Conservation (phyloP, 2,329 filamentous ascomycete species). For the Nemania diffusa region DNA sequence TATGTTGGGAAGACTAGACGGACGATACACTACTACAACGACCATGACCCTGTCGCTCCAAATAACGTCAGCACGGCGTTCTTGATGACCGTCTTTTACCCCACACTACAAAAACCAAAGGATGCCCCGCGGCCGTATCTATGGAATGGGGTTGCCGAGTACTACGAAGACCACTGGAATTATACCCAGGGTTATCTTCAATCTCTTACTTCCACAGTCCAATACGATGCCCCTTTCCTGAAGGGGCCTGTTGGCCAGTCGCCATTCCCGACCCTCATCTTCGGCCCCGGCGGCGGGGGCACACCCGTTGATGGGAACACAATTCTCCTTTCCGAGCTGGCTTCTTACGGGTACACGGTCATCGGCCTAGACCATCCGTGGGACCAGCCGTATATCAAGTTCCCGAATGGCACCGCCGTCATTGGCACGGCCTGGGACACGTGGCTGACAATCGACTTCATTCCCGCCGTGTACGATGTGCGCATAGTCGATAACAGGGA, state of each 20-base stretch:
- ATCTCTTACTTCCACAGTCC: slow-evolving; percentile 16
- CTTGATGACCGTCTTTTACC: slow-evolving; percentile 31
- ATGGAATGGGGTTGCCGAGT: slow-evolving; percentile 8
- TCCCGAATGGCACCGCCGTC: slow-evolving; percentile 45
- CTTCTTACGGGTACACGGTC: slow-evolving; percentile 43
- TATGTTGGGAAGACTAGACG: slow-evolving; percentile 24
- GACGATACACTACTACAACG: slow-evolving; percentile 16
- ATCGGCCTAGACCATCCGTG: slow-evolving; percentile 45
- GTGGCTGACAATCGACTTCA: slow-evolving; percentile 1
- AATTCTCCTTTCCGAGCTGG: slow-evolving; percentile 39
- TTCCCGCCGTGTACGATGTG: slow-evolving; percentile 29
- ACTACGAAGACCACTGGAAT: slow-evolving; percentile 19
- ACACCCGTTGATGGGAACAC: slow-evolving; percentile 38
- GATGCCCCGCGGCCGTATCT: slow-evolving; percentile 6
- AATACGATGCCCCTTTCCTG: slow-evolving; percentile 24
- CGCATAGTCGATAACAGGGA: slow-evolving; percentile 36
- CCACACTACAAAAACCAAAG: slow-evolving; percentile 7
- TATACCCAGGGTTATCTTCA: slow-evolving; percentile 9
- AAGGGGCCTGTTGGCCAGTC: slow-evolving; percentile 13
- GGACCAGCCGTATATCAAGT: slow-evolving; percentile 46
- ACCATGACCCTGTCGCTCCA: slow-evolving; percentile 25
- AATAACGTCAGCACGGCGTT: slow-evolving; percentile 24
- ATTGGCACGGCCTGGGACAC: slow-evolving; percentile 35
- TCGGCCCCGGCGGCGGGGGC: slow-evolving; percentile 39
- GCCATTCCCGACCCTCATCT: slow-evolving; percentile 37